Conservation (phyloP, 1,284 basidiomycete species). For the Ceratobasidium theobromae region DNA sequence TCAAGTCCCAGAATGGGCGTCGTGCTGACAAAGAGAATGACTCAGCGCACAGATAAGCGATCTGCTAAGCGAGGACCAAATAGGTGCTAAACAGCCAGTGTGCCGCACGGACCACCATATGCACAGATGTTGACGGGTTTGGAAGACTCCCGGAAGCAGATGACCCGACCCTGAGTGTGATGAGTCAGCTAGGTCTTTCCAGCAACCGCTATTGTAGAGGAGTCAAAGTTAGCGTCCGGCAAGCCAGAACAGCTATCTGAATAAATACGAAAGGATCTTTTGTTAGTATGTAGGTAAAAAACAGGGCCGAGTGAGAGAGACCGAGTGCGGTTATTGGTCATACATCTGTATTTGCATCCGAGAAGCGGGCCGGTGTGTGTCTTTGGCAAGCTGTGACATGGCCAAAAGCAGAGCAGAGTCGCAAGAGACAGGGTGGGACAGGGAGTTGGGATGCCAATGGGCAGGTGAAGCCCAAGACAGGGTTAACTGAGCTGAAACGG, state of each 20-base stretch:
- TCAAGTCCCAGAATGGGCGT: neutral
- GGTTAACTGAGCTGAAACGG: conserved; percentile 6
- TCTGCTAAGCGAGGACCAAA: conserved; percentile 9
- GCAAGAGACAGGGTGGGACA: neutral
- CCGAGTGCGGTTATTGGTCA: neutral
- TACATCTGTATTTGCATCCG: conserved; percentile 1
- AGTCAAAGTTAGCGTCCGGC: neutral
- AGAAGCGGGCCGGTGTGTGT: neutral
- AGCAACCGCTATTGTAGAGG: neutral
- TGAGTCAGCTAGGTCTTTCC: conserved; percentile 8
- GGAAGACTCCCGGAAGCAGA: neutral
- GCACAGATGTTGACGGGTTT: conserved; percentile 8
- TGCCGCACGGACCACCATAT: no score
- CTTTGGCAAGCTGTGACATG: neutral
- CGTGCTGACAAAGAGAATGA: conserved; percentile 4
- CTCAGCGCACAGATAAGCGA: conserved; percentile 10
- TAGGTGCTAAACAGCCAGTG: conserved; percentile 3
- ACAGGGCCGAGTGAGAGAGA: neutral
- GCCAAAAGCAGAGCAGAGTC: conserved; percentile 2
- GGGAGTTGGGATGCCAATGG: neutral
- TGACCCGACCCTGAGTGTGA: neutral
- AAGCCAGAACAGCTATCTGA: no score
- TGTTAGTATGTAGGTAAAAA: neutral
- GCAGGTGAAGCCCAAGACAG: neutral
- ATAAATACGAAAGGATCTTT: neutral